These are phyloP conservation scores for Neopestalotiopsis clavispora DNA, from an alignment of 2,329 filamentous ascomycete genomes.

Conservation along the genomic window DNA sequence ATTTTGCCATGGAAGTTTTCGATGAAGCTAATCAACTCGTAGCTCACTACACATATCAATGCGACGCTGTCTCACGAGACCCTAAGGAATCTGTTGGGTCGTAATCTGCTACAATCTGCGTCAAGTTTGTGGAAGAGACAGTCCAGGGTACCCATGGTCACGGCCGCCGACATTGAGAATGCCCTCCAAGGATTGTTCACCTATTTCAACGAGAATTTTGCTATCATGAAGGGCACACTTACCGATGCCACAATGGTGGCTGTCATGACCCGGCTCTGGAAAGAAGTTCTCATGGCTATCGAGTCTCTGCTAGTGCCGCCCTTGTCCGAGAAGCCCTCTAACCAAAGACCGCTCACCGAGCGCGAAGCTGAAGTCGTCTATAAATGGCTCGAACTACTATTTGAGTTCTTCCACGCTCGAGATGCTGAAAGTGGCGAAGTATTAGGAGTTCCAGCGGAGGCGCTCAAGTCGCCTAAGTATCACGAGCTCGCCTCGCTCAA, in stretches of 20 bases:
- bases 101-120: constrained; percentile 53
- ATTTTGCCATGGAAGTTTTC: constrained; percentile 2
- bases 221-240: constrained; percentile 96
- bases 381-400: constrained; percentile 88
- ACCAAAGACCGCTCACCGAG: constrained; percentile 80
- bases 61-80: constrained; percentile 84
- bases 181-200: constrained; percentile 84
- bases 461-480: constrained; percentile 97
- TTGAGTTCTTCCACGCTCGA: constrained; percentile 92
- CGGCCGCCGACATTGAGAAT: constrained; percentile 76
- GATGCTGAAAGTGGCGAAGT: constrained; percentile 80
- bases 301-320: constrained; percentile 91
- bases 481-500: constrained; percentile 95
- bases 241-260: constrained; percentile 97
- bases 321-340: constrained; percentile 90
- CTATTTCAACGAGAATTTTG: constrained; percentile 99
- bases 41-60: constrained; percentile 93
- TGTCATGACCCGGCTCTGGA: constrained; percentile 98
- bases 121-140: constrained; percentile 50
- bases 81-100: constrained; percentile 74
- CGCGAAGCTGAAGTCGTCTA: constrained; percentile 95
- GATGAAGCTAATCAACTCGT: constrained; percentile 22
- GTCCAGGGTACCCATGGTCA: constrained; percentile 61
- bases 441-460: constrained; percentile 85
- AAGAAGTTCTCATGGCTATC: constrained; percentile 91